A percentile compares a stretch with the other conserved stretches of the same genome.
Conservation (phyloP, 352 stramenopile genomes). For the Phytophthora melonis region DNA sequence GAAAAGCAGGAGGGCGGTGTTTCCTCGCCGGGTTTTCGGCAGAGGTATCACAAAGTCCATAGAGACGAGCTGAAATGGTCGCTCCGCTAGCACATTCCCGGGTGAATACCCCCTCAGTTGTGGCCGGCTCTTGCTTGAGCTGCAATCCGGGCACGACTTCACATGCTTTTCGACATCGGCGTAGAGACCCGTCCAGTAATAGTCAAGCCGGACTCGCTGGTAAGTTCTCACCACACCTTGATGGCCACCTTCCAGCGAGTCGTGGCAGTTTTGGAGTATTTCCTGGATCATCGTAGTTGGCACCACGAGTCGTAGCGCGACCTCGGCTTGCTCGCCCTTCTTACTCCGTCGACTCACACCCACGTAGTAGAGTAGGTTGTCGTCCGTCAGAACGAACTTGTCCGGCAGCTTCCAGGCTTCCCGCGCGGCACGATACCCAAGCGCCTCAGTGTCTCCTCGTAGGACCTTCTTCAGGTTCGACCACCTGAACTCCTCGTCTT, state of each 20-base stretch:
- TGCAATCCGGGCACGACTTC: background rate
- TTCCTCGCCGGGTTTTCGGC: background rate
- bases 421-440: background rate
- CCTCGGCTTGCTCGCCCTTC: no score
- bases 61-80: conserved; percentile 2
- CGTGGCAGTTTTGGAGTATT: background rate
- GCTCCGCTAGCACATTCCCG: conserved; percentile 4
- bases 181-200: background rate
- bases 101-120: conserved; percentile 3
- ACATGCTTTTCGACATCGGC: background rate
- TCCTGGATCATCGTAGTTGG: background rate
- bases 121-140: conserved; percentile 7
- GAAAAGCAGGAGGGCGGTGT: conserved; percentile 18
- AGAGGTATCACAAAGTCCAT: background rate
- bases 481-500: background rate
- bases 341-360: no score
- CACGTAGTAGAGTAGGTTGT: no score
- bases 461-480: background rate
- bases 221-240: background rate
- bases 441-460: background rate
- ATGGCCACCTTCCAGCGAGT: background rate
- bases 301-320: no score
- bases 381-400: no score
- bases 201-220: background rate
- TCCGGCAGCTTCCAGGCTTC: background rate